Conservation (phyloP, 129 eudicot species). For the Erigeron canadensis region DNA sequence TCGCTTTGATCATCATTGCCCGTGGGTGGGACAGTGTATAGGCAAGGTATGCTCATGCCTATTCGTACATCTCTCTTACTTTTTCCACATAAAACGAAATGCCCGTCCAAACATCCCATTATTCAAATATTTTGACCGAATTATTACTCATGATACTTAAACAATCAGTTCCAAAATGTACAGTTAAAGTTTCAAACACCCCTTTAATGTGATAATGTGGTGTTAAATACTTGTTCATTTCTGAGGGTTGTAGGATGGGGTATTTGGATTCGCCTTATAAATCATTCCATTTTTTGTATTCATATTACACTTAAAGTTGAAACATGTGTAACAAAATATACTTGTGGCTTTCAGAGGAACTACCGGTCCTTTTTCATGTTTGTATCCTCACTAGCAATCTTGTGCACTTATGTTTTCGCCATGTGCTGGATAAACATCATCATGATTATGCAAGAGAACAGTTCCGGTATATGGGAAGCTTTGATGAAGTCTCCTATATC, state of each 20-base stretch:
- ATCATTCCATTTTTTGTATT: background rate
- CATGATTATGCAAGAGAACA: constrained; percentile 31
- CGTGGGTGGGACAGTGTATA: constrained; percentile 81
- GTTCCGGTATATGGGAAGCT: constrained; percentile 40
- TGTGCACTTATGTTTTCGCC: constrained; percentile 52
- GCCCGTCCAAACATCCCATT: background rate
- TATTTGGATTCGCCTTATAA: too few species aligned
- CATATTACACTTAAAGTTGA: background rate
- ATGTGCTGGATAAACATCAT: constrained; percentile 52
- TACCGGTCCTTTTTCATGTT: constrained; percentile 64
- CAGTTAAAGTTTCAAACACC: too few species aligned
- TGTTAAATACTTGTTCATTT: too few species aligned
- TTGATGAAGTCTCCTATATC: constrained; percentile 46
- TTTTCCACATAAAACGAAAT: background rate
- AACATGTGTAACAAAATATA: constrained; percentile 12
- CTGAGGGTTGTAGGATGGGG: too few species aligned
- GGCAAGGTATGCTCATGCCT: constrained; percentile 47
- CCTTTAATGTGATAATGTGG: too few species aligned
- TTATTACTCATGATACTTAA: too few species aligned
- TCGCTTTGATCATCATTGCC: constrained; percentile 78
- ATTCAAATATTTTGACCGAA: too few species aligned
- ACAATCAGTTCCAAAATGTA: too few species aligned
- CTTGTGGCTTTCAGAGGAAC: constrained; percentile 51
- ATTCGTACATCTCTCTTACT: background rate
- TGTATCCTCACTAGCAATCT: constrained; percentile 46